phyloP scores from a whole-genome alignment of 805 yeast species.

The Vanderwaltozyma yarrowii region DNA sequence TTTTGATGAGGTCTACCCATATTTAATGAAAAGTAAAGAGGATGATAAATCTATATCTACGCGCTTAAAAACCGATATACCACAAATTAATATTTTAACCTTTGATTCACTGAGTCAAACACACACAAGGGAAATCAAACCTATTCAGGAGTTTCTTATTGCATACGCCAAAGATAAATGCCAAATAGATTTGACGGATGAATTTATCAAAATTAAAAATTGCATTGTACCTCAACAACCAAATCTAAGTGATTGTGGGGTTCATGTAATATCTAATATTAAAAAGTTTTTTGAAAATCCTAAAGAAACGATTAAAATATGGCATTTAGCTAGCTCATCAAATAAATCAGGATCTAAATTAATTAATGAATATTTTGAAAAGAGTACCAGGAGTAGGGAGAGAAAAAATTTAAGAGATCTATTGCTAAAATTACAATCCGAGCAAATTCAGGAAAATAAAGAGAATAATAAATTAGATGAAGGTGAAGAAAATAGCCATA shows the following conservation, averaged over 20 bases:
- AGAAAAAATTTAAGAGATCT: constrained; percentile 21
- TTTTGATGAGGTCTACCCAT: constrained; percentile 28
- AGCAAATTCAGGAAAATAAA: background rate
- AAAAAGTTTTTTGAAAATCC: constrained; percentile 46
- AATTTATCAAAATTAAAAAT: constrained; percentile 37
- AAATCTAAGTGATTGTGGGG: constrained; percentile 90
- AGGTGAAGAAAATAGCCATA: background rate
- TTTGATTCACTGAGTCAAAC: constrained; percentile 66
- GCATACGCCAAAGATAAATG: constrained; percentile 62
- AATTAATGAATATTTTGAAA: constrained; percentile 22
- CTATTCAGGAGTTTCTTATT: constrained; percentile 48
- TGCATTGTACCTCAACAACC: constrained; percentile 72
- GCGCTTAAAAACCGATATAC: constrained; percentile 1
- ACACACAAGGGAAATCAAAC: constrained; percentile 42
- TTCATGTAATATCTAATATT: constrained; percentile 74
- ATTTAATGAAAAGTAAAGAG: constrained; percentile 6
- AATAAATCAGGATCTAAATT: constrained; percentile 10
- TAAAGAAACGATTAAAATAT: constrained; percentile 36
- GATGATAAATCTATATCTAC: constrained; percentile 1
- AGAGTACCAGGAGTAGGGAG: constrained; percentile 14
- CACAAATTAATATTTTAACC: constrained; percentile 37
- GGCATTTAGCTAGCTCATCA: constrained; percentile 30
- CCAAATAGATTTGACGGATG: constrained; percentile 35
- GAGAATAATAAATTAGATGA: background rate
- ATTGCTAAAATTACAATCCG: constrained; percentile 14